Evolutionary conservation across 805 yeast species (phyloP).

Genomic region (Yarrowia bubula): DNA sequence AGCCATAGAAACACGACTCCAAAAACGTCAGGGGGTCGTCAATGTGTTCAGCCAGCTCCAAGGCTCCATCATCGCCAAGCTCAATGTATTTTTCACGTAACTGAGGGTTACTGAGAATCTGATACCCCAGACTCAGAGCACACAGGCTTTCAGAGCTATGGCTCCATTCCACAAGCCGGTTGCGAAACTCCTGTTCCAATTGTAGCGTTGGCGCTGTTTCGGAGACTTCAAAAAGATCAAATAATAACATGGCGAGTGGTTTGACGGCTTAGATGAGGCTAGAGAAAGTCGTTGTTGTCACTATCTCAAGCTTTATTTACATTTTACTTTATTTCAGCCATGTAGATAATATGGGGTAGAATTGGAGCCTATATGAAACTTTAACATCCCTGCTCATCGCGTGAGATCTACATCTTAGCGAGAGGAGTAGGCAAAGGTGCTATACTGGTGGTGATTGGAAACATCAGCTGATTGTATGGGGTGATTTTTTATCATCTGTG

Average conservation of each 20-base stretch:
- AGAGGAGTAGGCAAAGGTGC: not conserved
- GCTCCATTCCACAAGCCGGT: slow-evolving; percentile 13
- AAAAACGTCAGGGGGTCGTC: slow-evolving; percentile 4
- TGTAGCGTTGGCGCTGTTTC: not conserved
- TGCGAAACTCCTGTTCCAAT: slow-evolving; percentile 6
- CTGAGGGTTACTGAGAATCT: slow-evolving; percentile 1
- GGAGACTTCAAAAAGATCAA: not conserved
- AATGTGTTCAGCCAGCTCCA: not conserved
- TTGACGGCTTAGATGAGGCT: not conserved
- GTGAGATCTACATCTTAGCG: not conserved
- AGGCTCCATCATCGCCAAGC: not conserved
- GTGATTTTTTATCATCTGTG: too few species aligned
- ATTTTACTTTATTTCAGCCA: not conserved
- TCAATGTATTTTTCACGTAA: not conserved
- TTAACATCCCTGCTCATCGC: not conserved
- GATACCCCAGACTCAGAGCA: slow-evolving; percentile 3
- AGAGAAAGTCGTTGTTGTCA: not conserved
- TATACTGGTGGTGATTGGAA: not conserved
- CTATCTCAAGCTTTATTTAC: not conserved
- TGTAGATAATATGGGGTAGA: slow-evolving; percentile 8
- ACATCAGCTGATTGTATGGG: not conserved
- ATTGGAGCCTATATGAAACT: not conserved
- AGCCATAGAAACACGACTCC: slow-evolving; percentile 11
- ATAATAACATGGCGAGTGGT: not conserved
- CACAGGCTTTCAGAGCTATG: slow-evolving; percentile 5